Evolutionary conservation across 257 asterid genomes (phyloP), one percentile per base, ranked within the genome.

Genomic region (Fraxinus quadrangulata): DNA sequence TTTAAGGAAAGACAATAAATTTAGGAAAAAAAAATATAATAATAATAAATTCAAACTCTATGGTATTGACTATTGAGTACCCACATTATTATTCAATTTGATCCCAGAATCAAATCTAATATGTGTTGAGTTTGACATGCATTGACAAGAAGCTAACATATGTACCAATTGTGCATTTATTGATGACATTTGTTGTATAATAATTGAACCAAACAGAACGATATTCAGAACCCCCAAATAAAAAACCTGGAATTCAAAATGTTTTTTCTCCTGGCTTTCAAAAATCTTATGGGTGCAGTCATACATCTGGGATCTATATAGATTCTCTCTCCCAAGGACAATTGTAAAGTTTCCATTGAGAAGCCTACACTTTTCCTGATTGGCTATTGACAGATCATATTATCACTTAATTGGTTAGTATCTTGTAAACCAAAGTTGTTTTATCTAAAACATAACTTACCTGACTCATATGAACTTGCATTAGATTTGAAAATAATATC

Each of bases 391-490:
- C 67, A 61, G 65, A 61, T 23, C 33, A 21, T 14, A 23, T n/a
- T 61, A 61, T 61, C 30, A 23, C 31, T 61, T 23, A 61, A 61
- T 23, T 61, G 28, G 31, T 23, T 23, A 23, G 31, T 61, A 21
- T 6, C 67, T n/a, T 23, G 19, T 6, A 7, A 61, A 21, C 31
- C 33, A 63, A 63, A 10, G 69, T 63, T 12, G 5, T 63, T 23
- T 63, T 10, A 63, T 11, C 31, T 63, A 66, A 70, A 75, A 33
- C 74, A 39, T 16, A 17, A 34, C 51, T 45, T 42, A 78, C 37
- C 68, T n/a, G 26, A 75, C 14, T 37, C 31, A 45, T 49, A 73
- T 21, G 14, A 70, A 76, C 59, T 80, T 47, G 36, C 67, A 51
- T 13, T 5, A 67, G 37, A 42, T 24, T 33, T 65, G 21, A 11